phyloP scores from a whole-genome alignment of 2,329 filamentous ascomycete species.

The Biscogniauxia marginata region DNA sequence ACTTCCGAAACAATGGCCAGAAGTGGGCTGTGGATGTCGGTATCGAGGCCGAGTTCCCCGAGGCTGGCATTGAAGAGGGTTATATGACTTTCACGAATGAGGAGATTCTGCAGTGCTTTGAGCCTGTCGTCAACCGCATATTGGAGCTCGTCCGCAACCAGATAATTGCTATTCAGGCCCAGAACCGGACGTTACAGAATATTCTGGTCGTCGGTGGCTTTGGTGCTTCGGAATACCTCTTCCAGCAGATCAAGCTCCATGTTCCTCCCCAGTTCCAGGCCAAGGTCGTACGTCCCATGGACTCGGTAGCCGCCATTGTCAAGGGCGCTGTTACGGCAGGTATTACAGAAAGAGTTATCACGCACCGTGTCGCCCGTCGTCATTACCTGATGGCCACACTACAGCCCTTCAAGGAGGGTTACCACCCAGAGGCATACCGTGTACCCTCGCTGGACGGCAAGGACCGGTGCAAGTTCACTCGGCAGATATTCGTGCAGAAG shows the following conservation, averaged over 20 bases:
- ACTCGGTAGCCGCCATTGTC: conserved; percentile 96
- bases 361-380: conserved; percentile 91
- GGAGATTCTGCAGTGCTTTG: conserved; percentile 98
- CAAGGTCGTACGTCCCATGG: conserved; percentile 98
- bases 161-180: conserved; percentile 97
- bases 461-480: conserved; percentile 96
- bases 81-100: conserved; percentile 99
- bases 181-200: conserved; percentile 91
- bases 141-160: conserved; percentile 95
- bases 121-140: conserved; percentile 96
- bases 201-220: conserved; percentile 97
- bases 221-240: conserved; percentile 96
- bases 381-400: conserved; percentile 99
- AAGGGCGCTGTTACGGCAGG: conserved; percentile 97
- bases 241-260: conserved; percentile 98
- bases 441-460: conserved; percentile 95
- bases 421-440: conserved; percentile 96
- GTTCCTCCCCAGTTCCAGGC: conserved; percentile 97
- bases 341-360: conserved; percentile 95
- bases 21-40: conserved; percentile 99
- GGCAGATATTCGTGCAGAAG: conserved; percentile 98
- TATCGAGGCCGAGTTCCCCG: conserved; percentile 96
- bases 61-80: conserved; percentile 96
- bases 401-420: conserved; percentile 97
- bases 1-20: conserved; percentile 98